Evolutionary conservation across 2,329 filamentous ascomycete species (phyloP), one percentile per base, ranked within the genome.

Genomic region (Parascedosporium putredinis): DNA sequence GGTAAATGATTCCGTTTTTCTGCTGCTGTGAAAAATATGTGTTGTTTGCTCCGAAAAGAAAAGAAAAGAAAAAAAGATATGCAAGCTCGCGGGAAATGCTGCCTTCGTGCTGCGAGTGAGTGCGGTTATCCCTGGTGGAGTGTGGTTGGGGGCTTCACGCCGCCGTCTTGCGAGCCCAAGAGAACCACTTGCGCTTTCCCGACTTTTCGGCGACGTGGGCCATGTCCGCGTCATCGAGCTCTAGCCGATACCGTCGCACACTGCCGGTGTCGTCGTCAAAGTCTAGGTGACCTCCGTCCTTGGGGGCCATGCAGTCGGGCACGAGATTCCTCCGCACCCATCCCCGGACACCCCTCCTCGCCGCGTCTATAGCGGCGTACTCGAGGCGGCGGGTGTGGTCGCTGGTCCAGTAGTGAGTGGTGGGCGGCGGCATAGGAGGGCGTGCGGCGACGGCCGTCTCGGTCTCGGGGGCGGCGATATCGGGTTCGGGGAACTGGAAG

Each of bases 391-490:
- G 71, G 0, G 79, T 83, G 49, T 70, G 70, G 58, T 83, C 77
- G 57, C 77, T 82, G 1, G 79, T 83, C 80, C 80, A 84, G 64
- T 83, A 84, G 58, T 83, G 78, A 1, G 76, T 78, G 2, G 80
- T 82, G 55, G 74, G 72, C 3, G 76, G 76, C 10, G 76, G 79
- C 2, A 69, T 67, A 2, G 68, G 63, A 29, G 67, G 65, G 2
- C 62, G 51, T 29, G 51, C 50, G 27, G 47, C 54, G 54, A 62
- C 53, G 52, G 63, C 56, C 44, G 59, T 10, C 34, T 52, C 46
- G 36, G 42, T 6, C 49, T 49, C 44, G 42, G 52, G 46, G 38
- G 50, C 45, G 6, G 52, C 54, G 23, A 63, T 65, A 22, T 75
- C 71, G 4, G 68, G 68, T 9, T 68, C 61, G 18, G 74, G 68